Conservation (phyloP, 2,329 filamentous ascomycete species). For the Penicillium crustosum region DNA sequence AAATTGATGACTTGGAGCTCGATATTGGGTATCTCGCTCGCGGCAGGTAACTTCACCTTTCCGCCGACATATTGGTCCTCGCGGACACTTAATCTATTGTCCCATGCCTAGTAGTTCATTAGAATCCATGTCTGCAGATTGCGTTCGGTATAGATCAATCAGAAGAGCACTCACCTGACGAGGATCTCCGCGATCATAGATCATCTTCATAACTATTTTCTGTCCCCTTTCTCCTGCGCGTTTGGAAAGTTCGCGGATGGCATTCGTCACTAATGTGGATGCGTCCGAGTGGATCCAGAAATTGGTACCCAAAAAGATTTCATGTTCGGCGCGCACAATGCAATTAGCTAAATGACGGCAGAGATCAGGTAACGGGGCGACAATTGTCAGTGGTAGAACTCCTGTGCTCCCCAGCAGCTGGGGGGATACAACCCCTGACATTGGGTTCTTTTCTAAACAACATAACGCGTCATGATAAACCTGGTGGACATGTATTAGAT, state of each 20-base stretch:
- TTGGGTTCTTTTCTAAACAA: slow-evolving; percentile 39
- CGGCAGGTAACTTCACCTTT: slow-evolving; percentile 60
- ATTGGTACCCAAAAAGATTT: slow-evolving; percentile 73
- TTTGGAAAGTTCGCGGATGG: slow-evolving; percentile 66
- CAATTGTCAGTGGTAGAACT: slow-evolving; percentile 66
- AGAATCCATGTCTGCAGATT: background rate
- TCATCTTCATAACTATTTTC: slow-evolving; percentile 67
- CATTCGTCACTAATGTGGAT: slow-evolving; percentile 65
- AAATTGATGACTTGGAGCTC: slow-evolving; percentile 73
- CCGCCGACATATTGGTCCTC: slow-evolving; percentile 59
- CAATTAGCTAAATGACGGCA: slow-evolving; percentile 73
- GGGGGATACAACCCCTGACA: slow-evolving; percentile 56
- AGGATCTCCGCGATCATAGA: slow-evolving; percentile 70
- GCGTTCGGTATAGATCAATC: background rate
- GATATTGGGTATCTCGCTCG: slow-evolving; percentile 67
- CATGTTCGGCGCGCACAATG: slow-evolving; percentile 69
- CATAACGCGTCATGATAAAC: slow-evolving; percentile 65
- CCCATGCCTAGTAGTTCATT: slow-evolving; percentile 44
- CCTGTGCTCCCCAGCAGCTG: slow-evolving; percentile 62
- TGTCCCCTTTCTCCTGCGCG: slow-evolving; percentile 59
- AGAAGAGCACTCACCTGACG: slow-evolving; percentile 52
- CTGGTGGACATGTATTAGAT: slow-evolving; percentile 30
- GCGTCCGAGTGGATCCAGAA: slow-evolving; percentile 72
- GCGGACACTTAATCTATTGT: slow-evolving; percentile 63
- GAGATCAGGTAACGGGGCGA: slow-evolving; percentile 69